Percentiles rank a stretch among this genome's conserved stretches.
Evolutionary conservation across 1,139 yeast species (phyloP).

Genomic region (Lodderomyces margitis): DNA sequence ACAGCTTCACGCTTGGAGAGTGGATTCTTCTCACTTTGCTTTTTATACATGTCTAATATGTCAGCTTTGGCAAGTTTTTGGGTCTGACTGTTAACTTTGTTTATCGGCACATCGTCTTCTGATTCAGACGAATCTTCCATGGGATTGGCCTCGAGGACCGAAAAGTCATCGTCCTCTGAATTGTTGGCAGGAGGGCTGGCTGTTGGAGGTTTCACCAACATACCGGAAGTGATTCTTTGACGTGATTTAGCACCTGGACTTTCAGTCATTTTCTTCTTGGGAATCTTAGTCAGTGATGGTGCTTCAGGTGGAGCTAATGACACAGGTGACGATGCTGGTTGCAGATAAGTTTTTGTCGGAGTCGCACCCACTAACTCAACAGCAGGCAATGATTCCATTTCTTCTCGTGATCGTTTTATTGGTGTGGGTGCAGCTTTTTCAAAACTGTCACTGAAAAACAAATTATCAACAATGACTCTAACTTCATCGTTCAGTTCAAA

Average conservation of each 20-base stretch:
- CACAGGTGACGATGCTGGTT: slow-evolving; percentile 13
- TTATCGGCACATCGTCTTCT: slow-evolving; percentile 5
- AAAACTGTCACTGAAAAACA: slow-evolving; percentile 7
- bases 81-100: background rate
- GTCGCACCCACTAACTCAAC: slow-evolving; percentile 15
- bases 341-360: slow-evolving; percentile 5
- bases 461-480: slow-evolving; percentile 45
- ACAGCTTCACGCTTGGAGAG: slow-evolving; percentile 2
- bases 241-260: slow-evolving; percentile 13
- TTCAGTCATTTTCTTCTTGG: slow-evolving; percentile 21
- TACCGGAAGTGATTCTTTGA: slow-evolving; percentile 64
- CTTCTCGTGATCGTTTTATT: slow-evolving; percentile 2
- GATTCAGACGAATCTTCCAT: background rate
- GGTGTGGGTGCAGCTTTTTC: background rate
- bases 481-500: slow-evolving; percentile 56
- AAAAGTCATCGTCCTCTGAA: background rate
- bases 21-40: background rate
- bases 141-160: background rate
- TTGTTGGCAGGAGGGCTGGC: slow-evolving; percentile 2
- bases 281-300: slow-evolving; percentile 23
- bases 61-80: background rate
- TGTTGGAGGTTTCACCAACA: slow-evolving; percentile 44
- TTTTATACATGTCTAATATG: background rate
- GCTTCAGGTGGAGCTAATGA: slow-evolving; percentile 38
- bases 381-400: slow-evolving; percentile 16